Evolutionary conservation across 345 rosid species (phyloP).

Genomic region (Eucalyptus albens): DNA sequence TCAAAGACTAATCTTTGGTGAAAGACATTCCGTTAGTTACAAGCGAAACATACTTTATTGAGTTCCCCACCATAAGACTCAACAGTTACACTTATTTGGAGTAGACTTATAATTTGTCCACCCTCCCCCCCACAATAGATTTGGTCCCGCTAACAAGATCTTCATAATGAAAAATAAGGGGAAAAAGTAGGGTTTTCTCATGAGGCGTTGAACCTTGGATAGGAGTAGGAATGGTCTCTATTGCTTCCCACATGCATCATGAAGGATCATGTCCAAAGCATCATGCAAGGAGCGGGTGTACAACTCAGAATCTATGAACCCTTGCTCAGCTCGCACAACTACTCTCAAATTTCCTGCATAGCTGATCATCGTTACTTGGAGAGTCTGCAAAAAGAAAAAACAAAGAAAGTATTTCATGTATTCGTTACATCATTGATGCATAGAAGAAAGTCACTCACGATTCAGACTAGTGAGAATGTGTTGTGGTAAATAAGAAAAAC

Average conservation of each 20-base stretch:
- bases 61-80: neutral
- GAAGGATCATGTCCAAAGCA: neutral
- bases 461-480: neutral
- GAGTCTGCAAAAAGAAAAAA: slow-evolving; percentile 2
- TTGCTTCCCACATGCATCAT: neutral
- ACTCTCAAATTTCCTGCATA: slow-evolving; percentile 16
- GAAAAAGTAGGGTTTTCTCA: neutral
- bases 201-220: neutral
- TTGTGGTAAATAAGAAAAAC: neutral
- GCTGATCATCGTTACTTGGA: slow-evolving; percentile 10
- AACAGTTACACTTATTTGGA: neutral
- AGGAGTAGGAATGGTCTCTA: neutral
- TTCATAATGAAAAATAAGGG: neutral
- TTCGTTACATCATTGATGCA: neutral
- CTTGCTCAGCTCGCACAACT: slow-evolving; percentile 10
- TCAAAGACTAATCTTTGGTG: neutral
- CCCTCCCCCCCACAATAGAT: neutral
- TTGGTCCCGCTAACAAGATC: neutral
- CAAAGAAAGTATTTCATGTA: neutral
- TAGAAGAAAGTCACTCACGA: neutral
- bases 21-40: neutral
- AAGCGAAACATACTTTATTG: neutral
- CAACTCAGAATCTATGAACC: slow-evolving; percentile 12
- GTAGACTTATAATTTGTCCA: too few species aligned
- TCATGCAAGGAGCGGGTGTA: neutral